These are phyloP conservation scores for Gonapodya sp. DNA, from an alignment of 192 early-diverging fungal genomes.

Conservation along the genomic window DNA sequence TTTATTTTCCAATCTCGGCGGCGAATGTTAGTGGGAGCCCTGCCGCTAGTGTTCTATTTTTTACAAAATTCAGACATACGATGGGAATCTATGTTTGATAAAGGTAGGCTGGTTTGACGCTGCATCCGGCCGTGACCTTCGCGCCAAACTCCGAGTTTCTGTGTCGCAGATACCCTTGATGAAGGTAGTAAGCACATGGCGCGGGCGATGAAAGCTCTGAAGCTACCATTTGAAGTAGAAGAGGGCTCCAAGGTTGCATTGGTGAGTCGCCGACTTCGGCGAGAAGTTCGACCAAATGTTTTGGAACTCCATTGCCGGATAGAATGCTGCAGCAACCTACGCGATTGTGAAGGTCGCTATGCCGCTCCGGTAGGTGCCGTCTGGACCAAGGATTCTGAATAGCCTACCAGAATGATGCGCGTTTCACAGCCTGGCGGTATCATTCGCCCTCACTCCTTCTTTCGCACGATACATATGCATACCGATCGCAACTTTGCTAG, in stretches of 20 bases:
- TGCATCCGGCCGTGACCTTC: background rate
- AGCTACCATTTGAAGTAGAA: background rate
- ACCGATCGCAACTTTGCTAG: no score
- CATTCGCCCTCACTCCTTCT: background rate
- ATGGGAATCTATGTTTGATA: background rate
- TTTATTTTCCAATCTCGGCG: no score
- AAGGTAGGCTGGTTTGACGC: background rate
- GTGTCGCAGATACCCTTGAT: background rate
- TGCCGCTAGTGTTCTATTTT: background rate
- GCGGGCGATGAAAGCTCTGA: background rate
- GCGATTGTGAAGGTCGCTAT: slow-evolving; percentile 7
- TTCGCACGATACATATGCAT: background rate
- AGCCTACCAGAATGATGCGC: no score
- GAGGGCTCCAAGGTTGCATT: background rate
- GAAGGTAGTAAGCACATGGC: background rate
- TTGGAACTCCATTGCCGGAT: background rate
- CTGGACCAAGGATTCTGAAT: no score
- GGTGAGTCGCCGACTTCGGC: background rate
- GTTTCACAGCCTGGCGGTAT: background rate
- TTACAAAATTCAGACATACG: background rate
- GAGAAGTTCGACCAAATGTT: background rate
- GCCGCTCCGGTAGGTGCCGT: slow-evolving; percentile 10
- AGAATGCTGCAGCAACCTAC: slow-evolving; percentile 4
- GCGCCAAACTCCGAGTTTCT: no score
- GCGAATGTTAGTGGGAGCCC: background rate